A percentile compares a stretch with the other conserved stretches of the same genome.
Evolutionary conservation across 1,139 yeast species (phyloP).

Genomic region (Geotrichum histeridarum): DNA sequence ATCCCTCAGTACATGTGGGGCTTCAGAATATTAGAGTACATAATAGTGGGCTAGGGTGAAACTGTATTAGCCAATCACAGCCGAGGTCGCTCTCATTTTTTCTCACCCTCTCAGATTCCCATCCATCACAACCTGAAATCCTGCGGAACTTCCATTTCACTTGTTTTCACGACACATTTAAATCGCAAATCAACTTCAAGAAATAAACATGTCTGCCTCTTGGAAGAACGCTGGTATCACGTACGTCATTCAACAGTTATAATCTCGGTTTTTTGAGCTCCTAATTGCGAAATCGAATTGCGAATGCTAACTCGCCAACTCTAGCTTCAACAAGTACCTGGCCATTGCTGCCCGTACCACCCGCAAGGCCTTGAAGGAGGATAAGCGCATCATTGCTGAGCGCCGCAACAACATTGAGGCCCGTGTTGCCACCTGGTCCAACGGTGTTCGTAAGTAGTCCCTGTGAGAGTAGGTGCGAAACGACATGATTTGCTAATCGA

Average conservation of each 20-base stretch:
- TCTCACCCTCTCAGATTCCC: neutral
- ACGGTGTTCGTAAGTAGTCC: constrained; percentile 50
- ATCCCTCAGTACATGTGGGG: neutral
- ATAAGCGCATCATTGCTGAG: constrained; percentile 68
- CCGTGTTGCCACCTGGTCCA: constrained; percentile 64
- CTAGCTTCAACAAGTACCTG: constrained; percentile 77
- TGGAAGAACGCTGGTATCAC: constrained; percentile 35
- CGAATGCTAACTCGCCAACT: neutral
- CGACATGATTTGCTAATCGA: constrained; percentile 9
- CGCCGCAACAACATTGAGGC: constrained; percentile 74
- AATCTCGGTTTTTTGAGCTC: too few species aligned
- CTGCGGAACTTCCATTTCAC: neutral
- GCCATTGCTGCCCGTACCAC: constrained; percentile 86
- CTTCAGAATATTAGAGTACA: neutral
- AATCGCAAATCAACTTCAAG: neutral
- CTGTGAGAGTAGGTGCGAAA: neutral
- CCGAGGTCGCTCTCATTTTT: neutral
- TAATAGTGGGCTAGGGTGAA: constrained; percentile 5
- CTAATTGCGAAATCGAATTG: neutral
- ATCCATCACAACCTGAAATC: neutral
- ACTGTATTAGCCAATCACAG: constrained; percentile 2
- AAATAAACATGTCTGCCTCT: constrained; percentile 23
- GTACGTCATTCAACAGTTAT: constrained; percentile 24
- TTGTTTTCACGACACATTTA: constrained; percentile 4
- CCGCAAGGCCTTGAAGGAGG: constrained; percentile 86